Evolutionary conservation across 768 basidiomycete species (phyloP).

Genomic region (Psilocybe cyanescens): DNA sequence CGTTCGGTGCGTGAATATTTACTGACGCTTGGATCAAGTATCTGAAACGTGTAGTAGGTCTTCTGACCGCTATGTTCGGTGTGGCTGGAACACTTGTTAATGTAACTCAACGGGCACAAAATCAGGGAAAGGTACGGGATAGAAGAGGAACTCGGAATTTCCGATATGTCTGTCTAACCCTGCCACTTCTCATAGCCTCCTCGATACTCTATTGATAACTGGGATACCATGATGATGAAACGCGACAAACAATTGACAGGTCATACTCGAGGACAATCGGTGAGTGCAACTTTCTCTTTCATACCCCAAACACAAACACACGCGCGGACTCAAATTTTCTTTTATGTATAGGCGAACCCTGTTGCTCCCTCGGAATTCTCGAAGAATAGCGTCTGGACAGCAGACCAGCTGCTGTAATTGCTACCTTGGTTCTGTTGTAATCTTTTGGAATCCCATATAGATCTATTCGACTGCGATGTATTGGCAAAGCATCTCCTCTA

Average conservation of each 20-base stretch:
- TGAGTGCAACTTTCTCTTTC: constrained; percentile 41
- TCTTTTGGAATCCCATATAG: background rate
- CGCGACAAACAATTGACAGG: constrained; percentile 90
- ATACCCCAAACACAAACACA: background rate
- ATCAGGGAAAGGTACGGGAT: constrained; percentile 81
- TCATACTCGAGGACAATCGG: constrained; percentile 82
- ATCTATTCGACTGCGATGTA: background rate
- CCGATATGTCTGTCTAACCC: background rate
- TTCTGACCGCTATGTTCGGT: constrained; percentile 87
- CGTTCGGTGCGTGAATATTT: constrained; percentile 66
- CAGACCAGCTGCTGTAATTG: constrained; percentile 49
- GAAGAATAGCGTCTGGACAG: constrained; percentile 77
- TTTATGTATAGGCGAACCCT: constrained; percentile 58
- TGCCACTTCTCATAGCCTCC: constrained; percentile 57
- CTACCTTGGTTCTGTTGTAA: background rate
- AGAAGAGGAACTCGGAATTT: background rate
- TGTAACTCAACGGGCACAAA: constrained; percentile 77
- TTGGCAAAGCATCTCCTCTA: background rate
- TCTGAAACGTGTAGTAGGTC: constrained; percentile 47
- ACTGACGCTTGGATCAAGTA: background rate
- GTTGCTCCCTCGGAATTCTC: constrained; percentile 71
- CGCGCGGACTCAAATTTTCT: background rate
- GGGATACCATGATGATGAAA: constrained; percentile 98
- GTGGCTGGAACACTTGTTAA: constrained; percentile 88
- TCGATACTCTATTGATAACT: constrained; percentile 83